Evolutionary conservation across 2,329 filamentous ascomycete species (phyloP).

Genomic region (Xylaria arbuscula): DNA sequence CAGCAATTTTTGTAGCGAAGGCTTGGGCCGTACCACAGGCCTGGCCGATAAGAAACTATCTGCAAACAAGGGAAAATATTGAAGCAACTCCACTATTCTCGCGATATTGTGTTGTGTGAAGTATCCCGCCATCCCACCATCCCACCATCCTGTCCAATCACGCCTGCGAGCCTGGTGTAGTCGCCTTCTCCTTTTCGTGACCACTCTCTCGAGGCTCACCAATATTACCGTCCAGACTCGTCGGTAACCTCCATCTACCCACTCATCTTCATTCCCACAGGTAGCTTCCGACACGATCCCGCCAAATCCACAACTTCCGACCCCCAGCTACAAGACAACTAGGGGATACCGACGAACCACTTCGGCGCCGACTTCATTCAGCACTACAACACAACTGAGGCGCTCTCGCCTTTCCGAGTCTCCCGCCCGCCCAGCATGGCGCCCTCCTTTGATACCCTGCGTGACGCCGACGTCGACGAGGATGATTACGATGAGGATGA

Average conservation of each 20-base stretch:
- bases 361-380: slow-evolving; percentile 22
- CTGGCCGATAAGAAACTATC: not conserved
- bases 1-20: slow-evolving; percentile 21
- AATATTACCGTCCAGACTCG: not conserved
- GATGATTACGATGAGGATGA: slow-evolving; percentile 92
- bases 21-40: no score
- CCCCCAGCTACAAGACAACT: not conserved
- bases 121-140: slow-evolving; percentile 15
- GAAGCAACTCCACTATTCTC: slow-evolving; percentile 17
- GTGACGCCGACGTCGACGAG: slow-evolving; percentile 86
- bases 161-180: slow-evolving; percentile 10
- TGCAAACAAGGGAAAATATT: slow-evolving; percentile 18
- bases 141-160: slow-evolving; percentile 32
- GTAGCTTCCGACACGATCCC: slow-evolving; percentile 5
- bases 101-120: slow-evolving; percentile 31
- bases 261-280: not conserved
- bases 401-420: slow-evolving; percentile 25
- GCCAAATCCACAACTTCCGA: not conserved
- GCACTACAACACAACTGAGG: slow-evolving; percentile 5
- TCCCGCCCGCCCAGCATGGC: slow-evolving; percentile 76
- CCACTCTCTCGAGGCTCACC: not conserved
- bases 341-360: not conserved
- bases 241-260: not conserved
- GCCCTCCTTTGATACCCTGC: slow-evolving; percentile 90
- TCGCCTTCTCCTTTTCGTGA: slow-evolving; percentile 1